Evolutionary conservation across 305 asterid species (phyloP).

Genomic region (Fraxinus ornus): DNA sequence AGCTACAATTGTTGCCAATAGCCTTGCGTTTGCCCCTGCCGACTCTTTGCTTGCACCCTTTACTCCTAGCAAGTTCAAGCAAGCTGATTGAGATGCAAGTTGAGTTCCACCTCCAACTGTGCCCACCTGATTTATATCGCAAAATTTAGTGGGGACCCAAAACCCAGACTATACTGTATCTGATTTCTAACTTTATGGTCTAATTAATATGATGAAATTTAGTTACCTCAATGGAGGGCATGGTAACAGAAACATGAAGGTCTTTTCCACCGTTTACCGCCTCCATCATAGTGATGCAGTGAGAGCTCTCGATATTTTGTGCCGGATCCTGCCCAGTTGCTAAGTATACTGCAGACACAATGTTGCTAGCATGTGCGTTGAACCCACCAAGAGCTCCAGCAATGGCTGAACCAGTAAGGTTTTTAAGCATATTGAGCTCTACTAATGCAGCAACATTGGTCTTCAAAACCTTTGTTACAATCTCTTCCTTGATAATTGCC

Average conservation of each 20-base stretch:
- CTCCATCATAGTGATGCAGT: slow-evolving; percentile 59
- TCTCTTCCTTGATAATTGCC: slow-evolving; percentile 47
- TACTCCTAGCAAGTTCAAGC: slow-evolving; percentile 52
- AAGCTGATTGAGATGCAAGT: slow-evolving; percentile 52
- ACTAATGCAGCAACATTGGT: slow-evolving; percentile 45
- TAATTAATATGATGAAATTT: background rate
- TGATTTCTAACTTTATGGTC: background rate
- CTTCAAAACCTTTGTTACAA: slow-evolving; percentile 50
- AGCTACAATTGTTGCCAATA: slow-evolving; percentile 49
- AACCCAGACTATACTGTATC: background rate
- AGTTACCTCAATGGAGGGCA: slow-evolving; percentile 60
- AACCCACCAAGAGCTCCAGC: slow-evolving; percentile 61
- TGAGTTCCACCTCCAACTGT: slow-evolving; percentile 62
- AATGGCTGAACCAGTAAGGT: slow-evolving; percentile 51
- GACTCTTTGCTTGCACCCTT: slow-evolving; percentile 45
- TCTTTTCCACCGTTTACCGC: slow-evolving; percentile 50
- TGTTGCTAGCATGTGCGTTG: slow-evolving; percentile 57
- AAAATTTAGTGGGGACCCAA: background rate
- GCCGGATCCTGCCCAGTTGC: slow-evolving; percentile 66
- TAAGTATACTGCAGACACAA: slow-evolving; percentile 44
- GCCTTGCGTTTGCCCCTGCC: slow-evolving; percentile 49
- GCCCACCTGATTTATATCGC: slow-evolving; percentile 37
- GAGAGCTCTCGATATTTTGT: slow-evolving; percentile 56
- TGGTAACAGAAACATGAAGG: slow-evolving; percentile 53
- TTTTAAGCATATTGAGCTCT: slow-evolving; percentile 53